These are phyloP conservation scores for Licmophora abbreviata DNA, from an alignment of 108 stramenopile species.

Conservation along the genomic window DNA sequence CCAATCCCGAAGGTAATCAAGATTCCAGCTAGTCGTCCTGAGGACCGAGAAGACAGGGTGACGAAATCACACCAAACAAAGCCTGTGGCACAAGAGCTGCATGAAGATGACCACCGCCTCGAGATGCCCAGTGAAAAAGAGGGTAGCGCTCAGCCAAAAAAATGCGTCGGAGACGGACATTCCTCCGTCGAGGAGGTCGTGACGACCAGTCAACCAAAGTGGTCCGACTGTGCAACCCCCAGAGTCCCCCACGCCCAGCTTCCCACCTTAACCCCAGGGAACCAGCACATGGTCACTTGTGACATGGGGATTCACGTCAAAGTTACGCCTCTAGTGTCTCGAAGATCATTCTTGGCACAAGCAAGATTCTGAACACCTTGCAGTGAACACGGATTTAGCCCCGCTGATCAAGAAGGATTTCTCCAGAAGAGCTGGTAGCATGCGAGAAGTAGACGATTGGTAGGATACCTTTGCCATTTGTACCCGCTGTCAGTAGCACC, in stretches of 20 bases:
- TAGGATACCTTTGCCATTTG: conserved; percentile 46
- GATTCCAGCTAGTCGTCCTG: too few species aligned
- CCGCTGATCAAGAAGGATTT: conserved; percentile 16
- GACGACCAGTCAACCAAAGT: neutral
- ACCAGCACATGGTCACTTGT: conserved; percentile 3
- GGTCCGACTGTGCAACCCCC: too few species aligned
- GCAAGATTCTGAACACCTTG: neutral
- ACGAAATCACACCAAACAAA: too few species aligned
- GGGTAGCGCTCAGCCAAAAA: too few species aligned
- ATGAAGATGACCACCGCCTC: too few species aligned
- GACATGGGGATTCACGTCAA: conserved; percentile 7
- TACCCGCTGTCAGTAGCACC: conserved; percentile 61
- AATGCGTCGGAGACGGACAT: too few species aligned
- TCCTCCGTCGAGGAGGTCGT: too few species aligned
- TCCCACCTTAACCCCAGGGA: neutral
- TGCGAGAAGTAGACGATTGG: conserved; percentile 57
- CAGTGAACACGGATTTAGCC: neutral
- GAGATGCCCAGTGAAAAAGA: too few species aligned
- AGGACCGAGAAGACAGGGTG: too few species aligned
- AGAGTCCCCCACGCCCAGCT: neutral
- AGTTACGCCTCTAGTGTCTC: conserved; percentile 1
- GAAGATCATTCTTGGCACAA: neutral
- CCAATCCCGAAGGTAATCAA: too few species aligned
- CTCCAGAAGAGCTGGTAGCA: conserved; percentile 27
- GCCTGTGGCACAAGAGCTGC: too few species aligned